Percentiles rank a stretch among this genome's conserved stretches.
Conservation (phyloP, 768 basidiomycete genomes). For the Rhizopogon vinicolor region DNA sequence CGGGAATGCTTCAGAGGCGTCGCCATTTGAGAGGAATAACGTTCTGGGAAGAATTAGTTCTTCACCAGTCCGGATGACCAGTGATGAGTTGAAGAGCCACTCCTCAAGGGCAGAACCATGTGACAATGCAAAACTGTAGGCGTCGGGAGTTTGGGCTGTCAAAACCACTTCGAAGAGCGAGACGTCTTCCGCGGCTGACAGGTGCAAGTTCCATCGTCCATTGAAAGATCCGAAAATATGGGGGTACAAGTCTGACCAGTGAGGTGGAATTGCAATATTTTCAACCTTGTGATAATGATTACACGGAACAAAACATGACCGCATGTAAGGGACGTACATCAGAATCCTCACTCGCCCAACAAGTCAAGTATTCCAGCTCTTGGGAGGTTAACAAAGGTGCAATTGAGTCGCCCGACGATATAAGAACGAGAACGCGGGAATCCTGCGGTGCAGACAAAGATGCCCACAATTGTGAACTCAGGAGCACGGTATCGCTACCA, state of each 20-base stretch:
- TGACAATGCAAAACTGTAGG: slow-evolving; percentile 39
- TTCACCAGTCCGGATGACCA: slow-evolving; percentile 50
- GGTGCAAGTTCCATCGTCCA: neutral
- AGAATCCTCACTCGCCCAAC: slow-evolving; percentile 32
- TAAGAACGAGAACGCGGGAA: neutral
- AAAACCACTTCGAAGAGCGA: slow-evolving; percentile 47
- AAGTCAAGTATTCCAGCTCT: slow-evolving; percentile 17
- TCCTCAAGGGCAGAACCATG: slow-evolving; percentile 34
- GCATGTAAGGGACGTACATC: slow-evolving; percentile 27
- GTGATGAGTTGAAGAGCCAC: slow-evolving; percentile 37
- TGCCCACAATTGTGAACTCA: slow-evolving; percentile 9
- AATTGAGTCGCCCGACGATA: neutral
- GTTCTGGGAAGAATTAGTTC: slow-evolving; percentile 26
- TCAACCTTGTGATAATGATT: neutral
- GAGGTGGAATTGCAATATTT: slow-evolving; percentile 29
- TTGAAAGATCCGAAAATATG: slow-evolving; percentile 30
- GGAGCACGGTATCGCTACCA: slow-evolving; percentile 21
- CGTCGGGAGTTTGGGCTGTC: slow-evolving; percentile 43
- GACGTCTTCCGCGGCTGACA: slow-evolving; percentile 24
- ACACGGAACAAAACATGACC: neutral
- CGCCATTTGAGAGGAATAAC: slow-evolving; percentile 14
- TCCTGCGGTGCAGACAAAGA: neutral
- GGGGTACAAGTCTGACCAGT: slow-evolving; percentile 34
- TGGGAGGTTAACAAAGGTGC: too few relatives aligned
- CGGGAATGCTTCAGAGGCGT: slow-evolving; percentile 4